These are phyloP conservation scores for Camellia sinensis DNA, from an alignment of 148 eudicot species.

Conservation along the genomic window DNA sequence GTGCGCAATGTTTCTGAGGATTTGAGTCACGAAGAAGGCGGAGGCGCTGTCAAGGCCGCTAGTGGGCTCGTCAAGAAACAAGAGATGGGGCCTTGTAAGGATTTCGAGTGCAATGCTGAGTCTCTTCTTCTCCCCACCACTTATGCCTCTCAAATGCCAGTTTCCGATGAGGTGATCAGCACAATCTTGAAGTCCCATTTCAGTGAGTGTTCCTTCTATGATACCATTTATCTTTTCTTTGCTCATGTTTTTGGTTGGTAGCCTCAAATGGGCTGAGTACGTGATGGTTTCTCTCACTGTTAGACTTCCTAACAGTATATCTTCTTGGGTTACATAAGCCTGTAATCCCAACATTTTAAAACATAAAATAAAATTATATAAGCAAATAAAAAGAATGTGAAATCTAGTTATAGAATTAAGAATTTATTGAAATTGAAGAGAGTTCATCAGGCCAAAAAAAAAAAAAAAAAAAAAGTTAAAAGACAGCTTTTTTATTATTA, in stretches of 20 bases:
- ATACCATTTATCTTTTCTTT: conserved; percentile 50
- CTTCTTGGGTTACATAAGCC: conserved; percentile 89
- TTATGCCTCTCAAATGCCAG: conserved; percentile 83
- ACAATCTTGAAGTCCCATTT: conserved; percentile 84
- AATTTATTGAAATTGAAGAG: too few species aligned
- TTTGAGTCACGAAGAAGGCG: conserved; percentile 79
- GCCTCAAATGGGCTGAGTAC: conserved; percentile 74
- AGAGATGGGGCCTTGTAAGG: conserved; percentile 56
- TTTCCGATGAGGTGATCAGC: conserved; percentile 64
- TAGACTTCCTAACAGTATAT: conserved; percentile 62
- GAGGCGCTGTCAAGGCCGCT: conserved; percentile 89
- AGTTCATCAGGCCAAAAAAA: too few species aligned
- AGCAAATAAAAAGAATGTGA: not conserved
- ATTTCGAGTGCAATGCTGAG: conserved; percentile 77
- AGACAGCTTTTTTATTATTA: too few species aligned
- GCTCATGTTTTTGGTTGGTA: conserved; percentile 42
- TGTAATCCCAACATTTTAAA: conserved; percentile 19
- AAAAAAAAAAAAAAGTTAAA: too few species aligned
- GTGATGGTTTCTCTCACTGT: conserved; percentile 66
- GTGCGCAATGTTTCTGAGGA: conserved; percentile 64
- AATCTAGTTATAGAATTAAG: too few species aligned
- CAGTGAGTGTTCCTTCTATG: conserved; percentile 60
- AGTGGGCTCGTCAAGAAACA: conserved; percentile 89
- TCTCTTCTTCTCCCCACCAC: conserved; percentile 83
- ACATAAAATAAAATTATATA: not conserved